Base-by-base conservation (phyloP, 306 rosid genomes). In the Acmispon strigosus region DNA sequence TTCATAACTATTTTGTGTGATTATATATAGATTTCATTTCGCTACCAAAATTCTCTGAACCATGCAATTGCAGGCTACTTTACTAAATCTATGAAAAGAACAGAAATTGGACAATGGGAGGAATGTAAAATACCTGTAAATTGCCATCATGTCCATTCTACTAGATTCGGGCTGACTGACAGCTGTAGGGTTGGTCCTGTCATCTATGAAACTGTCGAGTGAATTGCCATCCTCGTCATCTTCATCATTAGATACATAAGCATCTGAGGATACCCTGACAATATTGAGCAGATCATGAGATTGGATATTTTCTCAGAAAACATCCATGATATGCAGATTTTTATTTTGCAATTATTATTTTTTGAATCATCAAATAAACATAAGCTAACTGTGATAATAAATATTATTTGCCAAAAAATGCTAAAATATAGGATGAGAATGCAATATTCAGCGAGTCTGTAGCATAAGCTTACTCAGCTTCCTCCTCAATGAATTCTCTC, bases 131-230 rank as follows among this genome's bases (percentile, higher is more conserved):
- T 70, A 86, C 98, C 97, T 90, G 94, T 90, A 93, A 70, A 90
- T 80, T 62, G 94, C 88, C 94, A 90, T 93, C 96, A 90, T 93
- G 84, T 93, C 97, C 61, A 62, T 27, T 80, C 84, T 75, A 48
- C 88, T 66, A 61, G 79, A 78, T 77, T 78, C 89, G 62, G 90
- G 82, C 62, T 84, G 96, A 78, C 84, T 85, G 70, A 64, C 60
- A n/a, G 76, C 81, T 20, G 92, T 83, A 75, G 75, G 76, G 81
- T 76, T 85, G 67, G 78, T 81, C 75, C 89, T 72, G 84, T 93
- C 98, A 86, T 93, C 98, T 81, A 93, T 93, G 89, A 93, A 93
- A 82, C 96, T 89, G 78, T 88, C 90, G 58, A 56, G 27, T 37
- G 97, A 87, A 76, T 82, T 19, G 67, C 62, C 76, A 16, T 85